Conservation (phyloP, 495 filamentous ascomycete species). For the Aspergillus biplanus region DNA sequence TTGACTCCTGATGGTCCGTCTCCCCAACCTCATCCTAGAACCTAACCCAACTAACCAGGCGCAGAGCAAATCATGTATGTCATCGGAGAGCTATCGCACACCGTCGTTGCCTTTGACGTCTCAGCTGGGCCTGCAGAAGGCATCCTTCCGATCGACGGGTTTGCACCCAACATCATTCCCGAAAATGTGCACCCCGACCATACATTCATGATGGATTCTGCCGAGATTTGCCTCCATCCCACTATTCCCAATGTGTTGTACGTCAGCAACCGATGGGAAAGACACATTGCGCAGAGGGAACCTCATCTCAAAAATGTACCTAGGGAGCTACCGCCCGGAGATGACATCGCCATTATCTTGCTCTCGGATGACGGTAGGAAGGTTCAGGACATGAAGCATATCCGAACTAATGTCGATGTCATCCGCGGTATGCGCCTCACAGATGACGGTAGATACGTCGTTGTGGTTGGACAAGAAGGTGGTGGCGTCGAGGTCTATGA, state of each 20-base stretch:
- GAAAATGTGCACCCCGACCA: neutral
- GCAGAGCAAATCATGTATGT: neutral
- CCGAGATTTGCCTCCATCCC: neutral
- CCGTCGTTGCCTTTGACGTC: neutral
- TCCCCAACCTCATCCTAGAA: neutral
- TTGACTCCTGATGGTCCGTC: neutral
- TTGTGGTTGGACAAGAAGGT: neutral
- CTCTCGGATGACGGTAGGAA: neutral
- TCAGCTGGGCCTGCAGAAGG: neutral
- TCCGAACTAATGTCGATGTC: neutral
- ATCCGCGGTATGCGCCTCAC: conserved; percentile 1
- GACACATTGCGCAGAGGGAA: neutral
- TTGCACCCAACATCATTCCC: neutral
- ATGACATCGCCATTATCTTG: neutral
- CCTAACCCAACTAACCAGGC: neutral
- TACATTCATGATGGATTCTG: neutral
- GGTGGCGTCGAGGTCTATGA: neutral
- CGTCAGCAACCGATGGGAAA: neutral
- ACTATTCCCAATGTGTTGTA: neutral
- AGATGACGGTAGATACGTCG: neutral
- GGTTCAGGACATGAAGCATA: neutral
- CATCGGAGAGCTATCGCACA: neutral
- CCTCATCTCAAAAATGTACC: neutral
- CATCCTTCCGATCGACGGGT: neutral
- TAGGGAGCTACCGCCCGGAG: neutral